Conservation (phyloP, 768 basidiomycete species). For the Cyclocybe cylindracea region DNA sequence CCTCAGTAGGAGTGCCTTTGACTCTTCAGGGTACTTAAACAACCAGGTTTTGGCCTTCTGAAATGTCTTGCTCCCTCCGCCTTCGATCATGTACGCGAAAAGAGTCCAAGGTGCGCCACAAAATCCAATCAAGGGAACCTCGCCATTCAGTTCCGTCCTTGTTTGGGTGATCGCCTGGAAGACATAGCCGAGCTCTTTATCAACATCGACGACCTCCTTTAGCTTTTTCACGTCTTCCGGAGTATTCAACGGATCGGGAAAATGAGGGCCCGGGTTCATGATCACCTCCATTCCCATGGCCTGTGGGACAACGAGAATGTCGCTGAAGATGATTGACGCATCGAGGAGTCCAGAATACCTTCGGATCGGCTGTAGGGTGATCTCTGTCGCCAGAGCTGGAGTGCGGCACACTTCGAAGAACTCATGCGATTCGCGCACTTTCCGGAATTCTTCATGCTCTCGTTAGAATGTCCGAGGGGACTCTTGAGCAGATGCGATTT, state of each 20-base stretch:
- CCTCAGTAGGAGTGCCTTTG: slow-evolving; percentile 70
- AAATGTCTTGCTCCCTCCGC: slow-evolving; percentile 88
- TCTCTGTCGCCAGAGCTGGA: slow-evolving; percentile 82
- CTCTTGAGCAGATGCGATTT: slow-evolving; percentile 20
- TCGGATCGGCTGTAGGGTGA: slow-evolving; percentile 93
- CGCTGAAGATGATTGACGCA: slow-evolving; percentile 97
- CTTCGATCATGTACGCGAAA: slow-evolving; percentile 98
- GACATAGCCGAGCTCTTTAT: slow-evolving; percentile 86
- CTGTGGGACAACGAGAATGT: slow-evolving; percentile 97
- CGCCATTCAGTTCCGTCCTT: slow-evolving; percentile 75
- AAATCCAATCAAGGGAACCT: slow-evolving; percentile 96
- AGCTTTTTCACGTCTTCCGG: slow-evolving; percentile 75
- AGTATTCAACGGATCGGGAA: slow-evolving; percentile 81
- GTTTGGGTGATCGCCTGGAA: slow-evolving; percentile 90
- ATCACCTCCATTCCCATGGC: slow-evolving; percentile 95
- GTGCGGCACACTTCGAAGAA: slow-evolving; percentile 97
- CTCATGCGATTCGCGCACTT: slow-evolving; percentile 80
- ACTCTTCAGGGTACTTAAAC: slow-evolving; percentile 86
- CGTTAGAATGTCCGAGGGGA: slow-evolving; percentile 9
- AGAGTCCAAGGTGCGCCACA: slow-evolving; percentile 98
- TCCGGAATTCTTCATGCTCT: slow-evolving; percentile 75
- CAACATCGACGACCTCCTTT: slow-evolving; percentile 65
- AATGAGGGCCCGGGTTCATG: slow-evolving; percentile 91
- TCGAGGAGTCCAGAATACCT: slow-evolving; percentile 87
- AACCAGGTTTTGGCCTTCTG: slow-evolving; percentile 94